Evolutionary conservation across 2,329 filamentous ascomycete genomes (phyloP).

Genomic region (Phyllosticta capitalensis): DNA sequence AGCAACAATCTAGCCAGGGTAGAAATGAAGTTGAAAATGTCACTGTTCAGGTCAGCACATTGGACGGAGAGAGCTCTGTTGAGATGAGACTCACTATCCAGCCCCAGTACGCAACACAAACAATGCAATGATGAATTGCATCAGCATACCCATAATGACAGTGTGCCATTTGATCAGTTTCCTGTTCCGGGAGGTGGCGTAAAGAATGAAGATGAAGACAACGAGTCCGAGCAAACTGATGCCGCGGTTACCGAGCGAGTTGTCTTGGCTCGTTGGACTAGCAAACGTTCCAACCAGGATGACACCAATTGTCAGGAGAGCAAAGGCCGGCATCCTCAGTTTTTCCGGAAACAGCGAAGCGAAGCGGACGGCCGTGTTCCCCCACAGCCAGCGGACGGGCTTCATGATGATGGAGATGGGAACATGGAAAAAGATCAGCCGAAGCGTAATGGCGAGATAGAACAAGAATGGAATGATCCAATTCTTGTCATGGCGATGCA

Average conservation of each 20-base stretch:
- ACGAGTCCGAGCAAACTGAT: conserved; percentile 70
- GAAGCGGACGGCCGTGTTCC: conserved; percentile 49
- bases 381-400: conserved; percentile 60
- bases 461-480: conserved; percentile 81
- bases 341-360: conserved; percentile 57
- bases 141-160: conserved; percentile 76
- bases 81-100: conserved; percentile 41
- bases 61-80: too few relatives aligned
- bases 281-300: conserved; percentile 72
- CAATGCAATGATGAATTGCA: conserved; percentile 78
- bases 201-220: conserved; percentile 61
- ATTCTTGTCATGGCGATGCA: conserved; percentile 63
- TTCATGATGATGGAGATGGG: conserved; percentile 56
- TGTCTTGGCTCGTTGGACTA: conserved; percentile 60
- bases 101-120: conserved; percentile 75
- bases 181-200: conserved; percentile 60
- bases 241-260: conserved; percentile 70
- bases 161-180: conserved; percentile 42
- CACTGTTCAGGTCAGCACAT: conserved; percentile 30
- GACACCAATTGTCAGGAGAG: conserved; percentile 52
- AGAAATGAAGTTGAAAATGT: conserved; percentile 88
- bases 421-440: conserved; percentile 65
- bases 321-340: conserved; percentile 54
- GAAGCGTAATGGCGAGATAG: conserved; percentile 64
- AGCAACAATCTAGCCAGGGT: conserved; percentile 63